These are phyloP conservation scores for Globisporangium perplexum DNA, from an alignment of 352 stramenopile genomes.

Conservation along the genomic window DNA sequence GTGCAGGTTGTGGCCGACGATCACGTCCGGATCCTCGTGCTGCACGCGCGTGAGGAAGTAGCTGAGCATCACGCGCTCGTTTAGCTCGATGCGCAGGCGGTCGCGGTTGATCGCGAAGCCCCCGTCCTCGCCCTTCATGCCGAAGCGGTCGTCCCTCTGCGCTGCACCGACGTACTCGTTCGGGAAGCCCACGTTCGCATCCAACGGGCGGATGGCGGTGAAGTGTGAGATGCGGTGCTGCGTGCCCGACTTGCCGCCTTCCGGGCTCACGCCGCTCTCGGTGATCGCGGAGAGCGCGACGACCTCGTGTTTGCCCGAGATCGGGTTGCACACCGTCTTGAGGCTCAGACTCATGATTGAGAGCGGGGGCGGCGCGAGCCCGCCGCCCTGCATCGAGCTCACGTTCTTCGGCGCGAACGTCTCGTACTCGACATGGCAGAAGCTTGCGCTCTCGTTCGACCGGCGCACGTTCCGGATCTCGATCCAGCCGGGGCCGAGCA, in stretches of 20 bases:
- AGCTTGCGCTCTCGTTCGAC: constrained; percentile 70
- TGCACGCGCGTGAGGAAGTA: constrained; percentile 91
- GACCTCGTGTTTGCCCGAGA: constrained; percentile 95
- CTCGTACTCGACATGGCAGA: constrained; percentile 93
- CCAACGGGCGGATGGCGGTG: constrained; percentile 71
- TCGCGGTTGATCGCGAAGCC: constrained; percentile 34
- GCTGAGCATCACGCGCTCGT: constrained; percentile 81
- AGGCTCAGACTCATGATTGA: constrained; percentile 96
- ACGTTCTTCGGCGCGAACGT: constrained; percentile 92
- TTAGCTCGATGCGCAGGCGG: constrained; percentile 65
- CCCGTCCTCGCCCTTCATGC: constrained; percentile 30
- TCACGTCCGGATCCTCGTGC: constrained; percentile 96
- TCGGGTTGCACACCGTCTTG: constrained; percentile 97
- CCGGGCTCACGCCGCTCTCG: constrained; percentile 65
- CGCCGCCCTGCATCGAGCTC: constrained; percentile 55
- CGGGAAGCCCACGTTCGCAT: constrained; percentile 59
- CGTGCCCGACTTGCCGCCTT: constrained; percentile 33
- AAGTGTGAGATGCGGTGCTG: constrained; percentile 65
- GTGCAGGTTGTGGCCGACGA: constrained; percentile 98
- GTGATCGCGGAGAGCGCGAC: constrained; percentile 79
- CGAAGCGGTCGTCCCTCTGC: constrained; percentile 57
- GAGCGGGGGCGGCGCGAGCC: constrained; percentile 85
- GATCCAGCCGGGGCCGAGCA: constrained; percentile 98
- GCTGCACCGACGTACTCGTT: constrained; percentile 46
- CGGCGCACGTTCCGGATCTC: constrained; percentile 89